Evolutionary conservation across 768 basidiomycete species (phyloP), one percentile per base, ranked within the genome.

Genomic region (Pholiota conissans): DNA sequence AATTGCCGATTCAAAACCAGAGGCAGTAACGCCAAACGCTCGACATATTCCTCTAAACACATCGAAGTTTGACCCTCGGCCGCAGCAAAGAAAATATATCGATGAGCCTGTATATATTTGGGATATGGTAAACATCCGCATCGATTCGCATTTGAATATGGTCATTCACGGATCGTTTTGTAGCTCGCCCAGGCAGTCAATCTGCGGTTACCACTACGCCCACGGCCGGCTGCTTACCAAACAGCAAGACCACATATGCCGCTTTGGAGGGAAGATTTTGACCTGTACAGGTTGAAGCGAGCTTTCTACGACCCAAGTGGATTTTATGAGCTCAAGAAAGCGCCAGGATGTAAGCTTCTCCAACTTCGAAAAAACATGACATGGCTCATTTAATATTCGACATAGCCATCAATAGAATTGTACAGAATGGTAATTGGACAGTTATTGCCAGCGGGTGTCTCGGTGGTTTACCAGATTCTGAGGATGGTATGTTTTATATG

Each of bases 361-460:
- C 20, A 11, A 26, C 27, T 32, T 14, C 27, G 9, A 30, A 28
- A 24, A 14, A 3, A 30, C 22, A 27, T 60, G 62, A 7, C 18
- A 18, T 32, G 5, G 27, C 11, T 18, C 32, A 10, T 3, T 32
- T 42, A 30, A 46, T 52, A 59, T 20, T 18, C 20, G 26, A 18
- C 46, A 28, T 47, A 66, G 86, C 77, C 29, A 76, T 87, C 56
- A 83, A 79, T 59, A 77, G 71, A 35, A 76, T 87, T 22, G 69
- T 79, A 14, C 86, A 88, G 58, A 67, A 63, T 8, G 68, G 72
- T 8, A 71, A 67, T 1, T 73, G 66, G 29, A 71, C 82, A 3
- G 75, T 77, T 16, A 73, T 83, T 29, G 75, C 77, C 22, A 79
- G 82, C 51, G 75, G 76, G 5, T 76, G 78, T 37, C 67, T 71